Percentiles rank a stretch among this genome's conserved stretches.
These are phyloP conservation scores for Talaromyces ruber DNA, from an alignment of 495 filamentous ascomycete species.

Conservation along the genomic window DNA sequence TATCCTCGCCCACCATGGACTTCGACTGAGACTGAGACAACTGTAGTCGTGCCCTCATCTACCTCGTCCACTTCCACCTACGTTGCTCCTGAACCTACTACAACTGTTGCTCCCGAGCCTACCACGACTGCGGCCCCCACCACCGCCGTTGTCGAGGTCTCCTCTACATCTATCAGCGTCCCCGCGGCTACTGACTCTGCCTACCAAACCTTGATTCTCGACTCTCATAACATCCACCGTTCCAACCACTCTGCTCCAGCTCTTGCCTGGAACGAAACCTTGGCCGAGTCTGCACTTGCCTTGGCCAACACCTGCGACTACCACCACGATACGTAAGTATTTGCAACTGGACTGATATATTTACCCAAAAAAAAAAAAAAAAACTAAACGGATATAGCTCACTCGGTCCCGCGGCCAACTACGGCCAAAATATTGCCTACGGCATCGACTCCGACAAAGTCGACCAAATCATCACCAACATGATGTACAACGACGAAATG, in stretches of 20 bases:
- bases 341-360: neutral
- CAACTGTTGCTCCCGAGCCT: slow-evolving; percentile 7
- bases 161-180: slow-evolving; percentile 9
- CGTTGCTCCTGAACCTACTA: slow-evolving; percentile 15
- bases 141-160: slow-evolving; percentile 11
- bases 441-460: slow-evolving; percentile 38
- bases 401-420: slow-evolving; percentile 48
- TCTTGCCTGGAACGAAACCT: slow-evolving; percentile 52
- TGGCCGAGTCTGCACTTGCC: slow-evolving; percentile 52
- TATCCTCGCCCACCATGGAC: neutral
- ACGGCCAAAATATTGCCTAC: slow-evolving; percentile 80
- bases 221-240: slow-evolving; percentile 82
- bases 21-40: slow-evolving; percentile 2
- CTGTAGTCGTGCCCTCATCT: slow-evolving; percentile 8
- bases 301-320: slow-evolving; percentile 57
- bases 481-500: slow-evolving; percentile 81
- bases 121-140: slow-evolving; percentile 17
- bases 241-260: slow-evolving; percentile 65
- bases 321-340: slow-evolving; percentile 65
- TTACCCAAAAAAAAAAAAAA: slow-evolving; percentile 1
- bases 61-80: slow-evolving; percentile 8
- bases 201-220: slow-evolving; percentile 43
- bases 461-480: slow-evolving; percentile 57
- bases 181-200: slow-evolving; percentile 11
- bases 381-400: slow-evolving; percentile 15